Percentiles rank a stretch among this genome's conserved stretches.
These are phyloP conservation scores for Naegleria lovaniensis DNA, from an alignment of 208 protist species.

Conservation along the genomic window DNA sequence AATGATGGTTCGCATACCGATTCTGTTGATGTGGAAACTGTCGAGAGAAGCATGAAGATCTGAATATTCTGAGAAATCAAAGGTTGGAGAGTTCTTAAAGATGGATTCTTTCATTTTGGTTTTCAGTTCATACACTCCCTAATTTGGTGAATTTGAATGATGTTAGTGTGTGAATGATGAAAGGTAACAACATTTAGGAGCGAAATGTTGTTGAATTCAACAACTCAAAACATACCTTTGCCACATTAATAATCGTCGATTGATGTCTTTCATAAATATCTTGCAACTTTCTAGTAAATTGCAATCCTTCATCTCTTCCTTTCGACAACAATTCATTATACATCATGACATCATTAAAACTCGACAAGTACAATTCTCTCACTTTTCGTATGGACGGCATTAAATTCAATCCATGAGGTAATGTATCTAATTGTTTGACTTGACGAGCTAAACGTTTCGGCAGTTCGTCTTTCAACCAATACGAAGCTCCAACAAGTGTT, in stretches of 20 bases:
- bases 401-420: not conserved
- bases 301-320: not conserved
- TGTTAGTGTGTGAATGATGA: too few relatives aligned
- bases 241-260: not conserved
- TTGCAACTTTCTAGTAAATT: not conserved
- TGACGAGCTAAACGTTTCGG: not conserved
- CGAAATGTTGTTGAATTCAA: too few relatives aligned
- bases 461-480: not conserved
- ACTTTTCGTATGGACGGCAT: not conserved
- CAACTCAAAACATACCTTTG: not conserved
- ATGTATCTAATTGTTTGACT: not conserved
- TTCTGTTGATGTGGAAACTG: not conserved
- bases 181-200: too few relatives aligned
- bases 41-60: not conserved
- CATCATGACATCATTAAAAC: not conserved
- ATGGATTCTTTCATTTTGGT: not conserved
- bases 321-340: not conserved
- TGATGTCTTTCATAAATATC: not conserved
- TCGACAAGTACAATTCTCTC: not conserved
- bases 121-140: conserved; percentile 8
- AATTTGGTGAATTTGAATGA: too few relatives aligned
- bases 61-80: not conserved
- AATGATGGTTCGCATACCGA: not conserved
- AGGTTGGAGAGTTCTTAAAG: not conserved
- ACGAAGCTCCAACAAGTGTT: not conserved